Base-by-base conservation (phyloP, 768 basidiomycete genomes). In the Calocybe indica region DNA sequence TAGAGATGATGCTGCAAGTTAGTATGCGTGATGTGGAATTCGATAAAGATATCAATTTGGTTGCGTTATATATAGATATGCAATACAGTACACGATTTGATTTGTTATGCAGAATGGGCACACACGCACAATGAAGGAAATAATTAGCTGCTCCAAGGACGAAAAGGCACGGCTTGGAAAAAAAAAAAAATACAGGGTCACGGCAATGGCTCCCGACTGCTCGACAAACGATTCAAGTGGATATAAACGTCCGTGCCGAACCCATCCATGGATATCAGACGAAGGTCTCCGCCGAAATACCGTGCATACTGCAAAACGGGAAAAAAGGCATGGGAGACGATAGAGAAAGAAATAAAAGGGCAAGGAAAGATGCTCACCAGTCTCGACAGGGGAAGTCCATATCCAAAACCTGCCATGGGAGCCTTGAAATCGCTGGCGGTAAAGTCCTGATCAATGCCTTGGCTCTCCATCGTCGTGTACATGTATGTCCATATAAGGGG, bases 401-500 rank as follows among this genome's bases (percentile, higher is more conserved):
- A 98, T 5, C 91, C 89, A 55, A 88, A 96, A 0, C 96, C 95
- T 34, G 95, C 95, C 92, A 98, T 94, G 0, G 95, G 95, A 2
- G 95, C 95, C 62, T 92, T 87, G 66, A 98, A 97, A 63, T 98
- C 93, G 46, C 80, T 85, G 38, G 80, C 84, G 53, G 85, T 79
- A 55, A 92, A 88, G 52, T 90, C 80, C 64, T 84, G 80, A 53
- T 84, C 86, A 40, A 89, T 77, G 11, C 74, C 77, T 64, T 84
- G 78, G 9, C 77, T 74, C 62, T 79, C 76, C 88, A 89, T 88
- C 9, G 85, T 92, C 43, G 90, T 92, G 56, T 92, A 92, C 91
- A 96, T 95, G 64, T 93, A 98, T 49, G 95, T 99, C 96, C 96
- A 99, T 45, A 99, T 95, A 40, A 94, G 75, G 6, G 93, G 92